Conservation (phyloP, 176 grass and related monocot genomes). For the Saccharum spontaneum region DNA sequence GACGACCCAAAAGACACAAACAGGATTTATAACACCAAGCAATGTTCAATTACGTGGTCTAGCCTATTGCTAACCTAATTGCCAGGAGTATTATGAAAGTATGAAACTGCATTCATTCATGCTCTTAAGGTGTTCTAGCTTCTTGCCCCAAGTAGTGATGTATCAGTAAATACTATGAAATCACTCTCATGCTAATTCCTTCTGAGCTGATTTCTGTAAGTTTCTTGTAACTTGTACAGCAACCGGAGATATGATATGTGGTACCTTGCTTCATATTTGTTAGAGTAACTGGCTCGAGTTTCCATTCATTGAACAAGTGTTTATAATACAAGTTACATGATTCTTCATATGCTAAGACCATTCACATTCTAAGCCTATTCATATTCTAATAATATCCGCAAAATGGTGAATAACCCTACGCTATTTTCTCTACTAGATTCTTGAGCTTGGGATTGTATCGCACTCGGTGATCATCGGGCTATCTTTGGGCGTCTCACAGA, state of each 20-base stretch:
- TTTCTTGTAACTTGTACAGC: background rate
- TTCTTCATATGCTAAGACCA: too few relatives aligned
- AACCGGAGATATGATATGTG: background rate
- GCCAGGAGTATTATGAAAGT: background rate
- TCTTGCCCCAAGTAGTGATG: background rate
- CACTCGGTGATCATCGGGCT: conserved; percentile 87
- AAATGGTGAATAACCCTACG: background rate
- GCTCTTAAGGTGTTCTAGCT: background rate
- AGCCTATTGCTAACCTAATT: background rate
- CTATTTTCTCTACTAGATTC: conserved; percentile 46
- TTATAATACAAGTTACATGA: too few relatives aligned
- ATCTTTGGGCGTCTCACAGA: conserved; percentile 75
- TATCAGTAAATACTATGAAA: background rate
- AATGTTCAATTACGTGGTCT: background rate
- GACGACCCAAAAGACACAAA: background rate
- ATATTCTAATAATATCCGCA: background rate
- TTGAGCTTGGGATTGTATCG: conserved; percentile 86
- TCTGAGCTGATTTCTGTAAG: background rate
- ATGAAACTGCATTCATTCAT: background rate
- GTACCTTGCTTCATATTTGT: background rate
- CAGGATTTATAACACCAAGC: background rate
- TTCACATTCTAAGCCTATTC: too few relatives aligned
- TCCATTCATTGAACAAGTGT: too few relatives aligned
- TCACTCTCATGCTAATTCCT: background rate
- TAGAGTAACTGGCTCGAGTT: too few relatives aligned